Base-by-base conservation (phyloP, 164 flowering plant genomes). In the Piper betle region DNA sequence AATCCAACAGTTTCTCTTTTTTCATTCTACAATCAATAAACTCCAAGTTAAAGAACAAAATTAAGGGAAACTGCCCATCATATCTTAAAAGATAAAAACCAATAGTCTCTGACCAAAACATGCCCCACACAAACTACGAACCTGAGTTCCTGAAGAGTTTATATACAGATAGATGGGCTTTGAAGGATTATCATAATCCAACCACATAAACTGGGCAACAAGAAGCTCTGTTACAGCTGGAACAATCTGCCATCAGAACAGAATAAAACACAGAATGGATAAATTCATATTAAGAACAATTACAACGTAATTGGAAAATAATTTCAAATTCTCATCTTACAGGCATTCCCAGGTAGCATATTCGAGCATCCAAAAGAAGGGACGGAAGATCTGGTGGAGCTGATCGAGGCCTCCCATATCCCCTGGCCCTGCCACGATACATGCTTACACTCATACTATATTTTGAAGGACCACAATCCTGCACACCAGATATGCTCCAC, bases 371-470 rank as follows among this genome's bases (percentile, higher is more conserved):
- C 67, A 93, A 75, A 43, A 90, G 87, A 70, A 87, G 64, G 39
- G 97, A 88, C 57, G 97, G 99, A 77, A 93, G 73, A 81, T 93
- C 99, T 54, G 98, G 98, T 62, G 94, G 92, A 71, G 86, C 82
- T 63, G 75, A 71, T 76, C 82, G 73, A 0, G 86, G 88, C 62
- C 88, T 78, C 59, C 84, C 86, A 70, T 25, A 70, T 63, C 88
- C 87, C 73, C 93, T 69, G 13, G 61, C 87, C 46, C 93, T 87
- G 20, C 89, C 91, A 58, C 84, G 79, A 55, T 82, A 82, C 87
- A 81, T 84, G 75, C 81, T 82, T 3, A 73, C 83, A 68, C 86
- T 82, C 88, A 81, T 82, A 69, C 91, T 79, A 65, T 79, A 84
- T 57, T 66, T 79, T 62, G 86, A 68, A 61, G 79, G 80, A 69